These are phyloP conservation scores for Salix viminalis DNA, from an alignment of 345 rosid species.

Conservation along the genomic window DNA sequence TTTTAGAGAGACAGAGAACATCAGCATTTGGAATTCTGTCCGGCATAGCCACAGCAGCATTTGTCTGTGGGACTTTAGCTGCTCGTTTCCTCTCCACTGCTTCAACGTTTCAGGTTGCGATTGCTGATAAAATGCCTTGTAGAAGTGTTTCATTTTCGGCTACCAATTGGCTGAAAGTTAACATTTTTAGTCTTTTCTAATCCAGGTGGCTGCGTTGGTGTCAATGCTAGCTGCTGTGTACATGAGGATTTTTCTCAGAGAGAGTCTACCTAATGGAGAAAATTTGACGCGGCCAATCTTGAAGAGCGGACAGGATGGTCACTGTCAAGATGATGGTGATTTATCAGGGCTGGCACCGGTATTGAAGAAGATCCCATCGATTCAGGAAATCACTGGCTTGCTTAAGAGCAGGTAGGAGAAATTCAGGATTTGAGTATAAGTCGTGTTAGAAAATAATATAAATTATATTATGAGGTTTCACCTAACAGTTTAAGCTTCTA, in stretches of 20 bases:
- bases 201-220: conserved; percentile 54
- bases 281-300: conserved; percentile 47
- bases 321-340: conserved; percentile 17
- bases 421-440: neutral
- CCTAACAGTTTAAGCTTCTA: no score
- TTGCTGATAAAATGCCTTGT: neutral
- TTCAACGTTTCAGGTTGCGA: conserved; percentile 54
- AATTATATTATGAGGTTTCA: accelerated
- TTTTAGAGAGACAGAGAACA: conserved; percentile 42
- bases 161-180: neutral
- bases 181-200: neutral
- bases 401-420: conserved; percentile 49
- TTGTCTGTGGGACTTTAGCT: conserved; percentile 54
- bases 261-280: conserved; percentile 26
- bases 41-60: conserved; percentile 49
- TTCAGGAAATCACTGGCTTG: conserved; percentile 45
- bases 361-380: conserved; percentile 56
- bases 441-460: no score
- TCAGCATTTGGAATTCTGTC: conserved; percentile 67
- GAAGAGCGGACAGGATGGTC: conserved; percentile 19
- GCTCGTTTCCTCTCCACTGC: conserved; percentile 68
- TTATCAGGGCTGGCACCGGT: neutral
- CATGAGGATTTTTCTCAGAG: conserved; percentile 79
- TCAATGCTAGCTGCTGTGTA: conserved; percentile 55
- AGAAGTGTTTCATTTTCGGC: neutral